Conservation (phyloP, 192 early-diverging fungal genomes). For the Entomortierella chlamydospora region DNA sequence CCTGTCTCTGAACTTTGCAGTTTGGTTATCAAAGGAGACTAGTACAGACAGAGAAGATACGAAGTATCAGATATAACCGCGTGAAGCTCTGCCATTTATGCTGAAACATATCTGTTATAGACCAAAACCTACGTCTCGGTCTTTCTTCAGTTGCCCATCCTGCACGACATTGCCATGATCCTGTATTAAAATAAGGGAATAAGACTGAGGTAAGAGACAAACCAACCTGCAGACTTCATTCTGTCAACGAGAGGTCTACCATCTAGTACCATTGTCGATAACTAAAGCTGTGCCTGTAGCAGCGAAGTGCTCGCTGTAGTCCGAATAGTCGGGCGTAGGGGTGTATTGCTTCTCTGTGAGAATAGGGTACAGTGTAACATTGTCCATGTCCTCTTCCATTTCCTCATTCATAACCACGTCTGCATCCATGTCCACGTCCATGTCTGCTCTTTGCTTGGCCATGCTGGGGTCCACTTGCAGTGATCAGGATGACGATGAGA, state of each 20-base stretch:
- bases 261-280: slow-evolving; percentile 57
- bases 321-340: slow-evolving; percentile 41
- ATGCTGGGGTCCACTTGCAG: not conserved
- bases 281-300: slow-evolving; percentile 47
- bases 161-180: slow-evolving; percentile 81
- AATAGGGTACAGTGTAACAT: slow-evolving; percentile 27
- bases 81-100: not conserved
- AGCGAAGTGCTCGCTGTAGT: slow-evolving; percentile 47
- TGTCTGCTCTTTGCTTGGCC: not conserved
- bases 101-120: not conserved
- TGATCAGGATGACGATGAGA: not conserved
- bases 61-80: no score
- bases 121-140: slow-evolving; percentile 64
- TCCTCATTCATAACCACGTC: slow-evolving; percentile 42
- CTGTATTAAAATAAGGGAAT: slow-evolving; percentile 35
- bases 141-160: slow-evolving; percentile 80
- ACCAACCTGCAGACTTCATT: no score
- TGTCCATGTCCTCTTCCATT: slow-evolving; percentile 30
- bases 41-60: not conserved
- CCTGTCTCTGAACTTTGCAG: slow-evolving; percentile 74
- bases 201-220: no score
- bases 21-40: slow-evolving; percentile 81
- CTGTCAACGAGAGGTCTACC: no score
- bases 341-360: slow-evolving; percentile 43
- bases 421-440: slow-evolving; percentile 2